Evolutionary conservation across 495 filamentous ascomycete species (phyloP).

Genomic region (Parathielavia appendiculata): DNA sequence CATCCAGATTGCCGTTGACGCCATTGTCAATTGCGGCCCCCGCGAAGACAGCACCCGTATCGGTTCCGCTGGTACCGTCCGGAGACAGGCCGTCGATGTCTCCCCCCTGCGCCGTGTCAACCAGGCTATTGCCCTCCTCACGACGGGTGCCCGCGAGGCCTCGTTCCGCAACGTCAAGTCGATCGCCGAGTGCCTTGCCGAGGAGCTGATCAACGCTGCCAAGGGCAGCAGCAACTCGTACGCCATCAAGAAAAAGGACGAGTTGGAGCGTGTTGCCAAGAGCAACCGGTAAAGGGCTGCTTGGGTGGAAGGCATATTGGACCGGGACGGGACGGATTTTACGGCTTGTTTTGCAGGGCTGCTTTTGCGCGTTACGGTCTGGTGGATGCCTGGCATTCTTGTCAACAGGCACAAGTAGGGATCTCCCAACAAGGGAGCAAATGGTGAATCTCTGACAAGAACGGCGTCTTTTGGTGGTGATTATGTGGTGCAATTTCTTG

Average conservation of each 20-base stretch:
- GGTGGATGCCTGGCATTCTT: conserved; percentile 46
- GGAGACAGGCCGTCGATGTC: conserved; percentile 99
- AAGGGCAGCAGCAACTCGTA: conserved; percentile 99
- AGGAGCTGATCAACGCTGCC: conserved; percentile 99
- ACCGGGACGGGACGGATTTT: conserved; percentile 39
- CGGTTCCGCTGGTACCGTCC: conserved; percentile 97
- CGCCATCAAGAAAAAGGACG: conserved; percentile 99
- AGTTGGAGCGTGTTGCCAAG: conserved; percentile 99
- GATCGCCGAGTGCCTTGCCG: conserved; percentile 95
- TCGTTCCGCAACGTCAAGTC: conserved; percentile 99
- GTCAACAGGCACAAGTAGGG: conserved; percentile 45
- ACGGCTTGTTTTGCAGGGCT: conserved; percentile 45
- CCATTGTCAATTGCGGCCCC: conserved; percentile 99
- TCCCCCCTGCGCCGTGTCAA: conserved; percentile 98
- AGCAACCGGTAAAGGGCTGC: conserved; percentile 79
- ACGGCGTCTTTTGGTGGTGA: conserved; percentile 2
- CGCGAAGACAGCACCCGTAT: conserved; percentile 99
- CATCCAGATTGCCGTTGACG: conserved; percentile 98
- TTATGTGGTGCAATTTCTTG: conserved; percentile 6
- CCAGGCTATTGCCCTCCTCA: conserved; percentile 96
- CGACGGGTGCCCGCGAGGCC: conserved; percentile 94
- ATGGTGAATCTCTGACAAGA: conserved; percentile 25
- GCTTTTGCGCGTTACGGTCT: conserved; percentile 48
- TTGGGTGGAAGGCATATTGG: conserved; percentile 36
- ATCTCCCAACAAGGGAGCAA: conserved; percentile 30